These are phyloP conservation scores for Cyberlindnera xylosilytica DNA, from an alignment of 805 yeast species.

Conservation along the genomic window DNA sequence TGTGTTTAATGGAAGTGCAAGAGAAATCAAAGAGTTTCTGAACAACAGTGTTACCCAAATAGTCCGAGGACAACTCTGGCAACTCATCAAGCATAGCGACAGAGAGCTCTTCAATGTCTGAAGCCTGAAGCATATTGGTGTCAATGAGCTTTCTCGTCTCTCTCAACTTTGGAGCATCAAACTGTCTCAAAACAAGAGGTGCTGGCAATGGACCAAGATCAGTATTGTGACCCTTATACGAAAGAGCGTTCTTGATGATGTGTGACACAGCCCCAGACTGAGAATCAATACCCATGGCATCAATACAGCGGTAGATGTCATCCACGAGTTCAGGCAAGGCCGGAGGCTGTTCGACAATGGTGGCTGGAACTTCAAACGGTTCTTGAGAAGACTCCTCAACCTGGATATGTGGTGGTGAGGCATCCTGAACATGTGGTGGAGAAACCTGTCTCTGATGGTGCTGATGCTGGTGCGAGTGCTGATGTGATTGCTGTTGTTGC, in stretches of 20 bases:
- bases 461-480: not conserved
- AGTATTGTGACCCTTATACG: conserved; percentile 45
- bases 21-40: conserved; percentile 82
- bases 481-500: conserved; percentile 7
- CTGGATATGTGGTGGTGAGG: conserved; percentile 14
- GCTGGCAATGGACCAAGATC: conserved; percentile 78
- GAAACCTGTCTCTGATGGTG: conserved; percentile 8
- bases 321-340: conserved; percentile 25
- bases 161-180: conserved; percentile 84
- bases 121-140: conserved; percentile 44
- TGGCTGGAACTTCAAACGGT: conserved; percentile 5
- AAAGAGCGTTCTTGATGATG: conserved; percentile 41
- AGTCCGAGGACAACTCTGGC: conserved; percentile 89
- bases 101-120: conserved; percentile 78
- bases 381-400: conserved; percentile 6
- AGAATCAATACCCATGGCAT: conserved; percentile 31
- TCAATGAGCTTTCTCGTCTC: conserved; percentile 80
- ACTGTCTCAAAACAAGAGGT: conserved; percentile 61
- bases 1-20: conserved; percentile 67
- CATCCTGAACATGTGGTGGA: conserved; percentile 1
- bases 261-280: conserved; percentile 35
- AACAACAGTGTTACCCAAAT: conserved; percentile 92
- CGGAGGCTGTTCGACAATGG: conserved; percentile 22
- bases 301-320: conserved; percentile 30
- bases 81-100: conserved; percentile 82